phyloP scores from a whole-genome alignment of 192 early-diverging fungal genomes.

The Entophlyctis luteolus region DNA sequence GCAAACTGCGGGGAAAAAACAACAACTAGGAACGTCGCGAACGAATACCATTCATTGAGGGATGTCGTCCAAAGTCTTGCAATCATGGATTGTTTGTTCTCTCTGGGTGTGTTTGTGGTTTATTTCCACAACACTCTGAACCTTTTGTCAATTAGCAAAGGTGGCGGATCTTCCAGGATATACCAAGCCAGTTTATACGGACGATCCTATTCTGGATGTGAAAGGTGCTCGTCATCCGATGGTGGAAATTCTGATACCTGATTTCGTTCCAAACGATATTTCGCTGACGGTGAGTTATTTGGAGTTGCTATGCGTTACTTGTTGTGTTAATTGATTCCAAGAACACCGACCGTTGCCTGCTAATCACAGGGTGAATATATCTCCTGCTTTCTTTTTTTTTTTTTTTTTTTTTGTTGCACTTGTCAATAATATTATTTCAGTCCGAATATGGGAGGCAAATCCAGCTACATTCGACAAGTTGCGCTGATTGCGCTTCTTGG shows the following conservation, averaged over 20 bases:
- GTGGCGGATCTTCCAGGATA: conserved; percentile 64
- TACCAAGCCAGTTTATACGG: conserved; percentile 55
- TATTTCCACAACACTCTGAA: background rate
- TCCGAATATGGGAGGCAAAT: conserved; percentile 78
- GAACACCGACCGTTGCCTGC: conserved; percentile 23
- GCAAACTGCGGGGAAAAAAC: background rate
- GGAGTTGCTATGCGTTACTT: background rate
- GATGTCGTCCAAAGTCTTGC: conserved; percentile 55
- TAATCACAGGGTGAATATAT: conserved; percentile 18
- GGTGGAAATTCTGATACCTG: conserved; percentile 50
- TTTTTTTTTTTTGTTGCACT: background rate
- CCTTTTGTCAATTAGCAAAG: conserved; percentile 25
- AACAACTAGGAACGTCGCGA: conserved; percentile 45
- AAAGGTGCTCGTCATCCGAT: conserved; percentile 65
- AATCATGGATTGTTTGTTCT: conserved; percentile 64
- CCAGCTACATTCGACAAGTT: conserved; percentile 36
- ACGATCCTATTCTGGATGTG: conserved; percentile 50
- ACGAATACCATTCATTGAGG: conserved; percentile 56
- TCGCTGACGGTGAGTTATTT: conserved; percentile 22
- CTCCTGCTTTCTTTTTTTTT: conserved; percentile 7
- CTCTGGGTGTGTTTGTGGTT: conserved; percentile 41
- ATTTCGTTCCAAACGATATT: conserved; percentile 65
- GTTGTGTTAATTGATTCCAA: background rate
- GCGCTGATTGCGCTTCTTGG: conserved; percentile 53
- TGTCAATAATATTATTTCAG: conserved; percentile 1